Evolutionary conservation across 208 protist genomes (phyloP).

Genomic region (Herpetomonas tarakana): DNA sequence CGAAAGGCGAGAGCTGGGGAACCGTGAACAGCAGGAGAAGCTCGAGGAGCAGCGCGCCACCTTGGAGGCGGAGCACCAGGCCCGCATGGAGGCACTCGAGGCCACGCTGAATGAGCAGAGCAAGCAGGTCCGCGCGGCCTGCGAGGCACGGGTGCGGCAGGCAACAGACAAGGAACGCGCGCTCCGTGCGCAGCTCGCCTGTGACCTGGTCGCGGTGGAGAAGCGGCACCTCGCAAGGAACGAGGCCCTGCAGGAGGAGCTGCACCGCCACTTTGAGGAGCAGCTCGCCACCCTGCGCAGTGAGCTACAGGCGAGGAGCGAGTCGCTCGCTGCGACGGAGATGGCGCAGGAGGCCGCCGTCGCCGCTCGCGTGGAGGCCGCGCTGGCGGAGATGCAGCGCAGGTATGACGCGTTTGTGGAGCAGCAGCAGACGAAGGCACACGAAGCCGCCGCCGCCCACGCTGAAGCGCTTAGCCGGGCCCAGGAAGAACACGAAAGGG

Average conservation of each 20-base stretch:
- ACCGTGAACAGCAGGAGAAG: slow-evolving; percentile 5
- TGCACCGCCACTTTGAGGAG: slow-evolving; percentile 28
- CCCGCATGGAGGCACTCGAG: background rate
- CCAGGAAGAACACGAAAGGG: slow-evolving; percentile 3
- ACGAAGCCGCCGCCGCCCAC: slow-evolving; percentile 9
- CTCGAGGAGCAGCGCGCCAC: slow-evolving; percentile 6
- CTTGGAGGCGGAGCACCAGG: slow-evolving; percentile 3
- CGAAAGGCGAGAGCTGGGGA: background rate
- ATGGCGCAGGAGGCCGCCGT: slow-evolving; percentile 21
- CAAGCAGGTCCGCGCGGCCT: slow-evolving; percentile 2
- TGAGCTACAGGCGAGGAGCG: slow-evolving; percentile 24
- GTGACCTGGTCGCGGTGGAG: background rate
- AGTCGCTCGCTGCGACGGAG: slow-evolving; percentile 16
- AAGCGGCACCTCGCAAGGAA: background rate
- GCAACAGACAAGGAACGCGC: background rate
- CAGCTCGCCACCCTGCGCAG: slow-evolving; percentile 22
- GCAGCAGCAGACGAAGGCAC: slow-evolving; percentile 5
- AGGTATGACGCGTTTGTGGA: slow-evolving; percentile 19
- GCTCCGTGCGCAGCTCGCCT: background rate
- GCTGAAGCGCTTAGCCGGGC: slow-evolving; percentile 7
- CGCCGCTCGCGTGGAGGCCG: slow-evolving; percentile 10
- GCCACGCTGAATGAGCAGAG: background rate
- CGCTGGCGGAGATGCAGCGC: slow-evolving; percentile 20
- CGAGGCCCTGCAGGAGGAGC: background rate
- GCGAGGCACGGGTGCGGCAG: slow-evolving; percentile 4